phyloP scores from a whole-genome alignment of 2,329 filamentous ascomycete genomes.

The Cercospora citrullina region DNA sequence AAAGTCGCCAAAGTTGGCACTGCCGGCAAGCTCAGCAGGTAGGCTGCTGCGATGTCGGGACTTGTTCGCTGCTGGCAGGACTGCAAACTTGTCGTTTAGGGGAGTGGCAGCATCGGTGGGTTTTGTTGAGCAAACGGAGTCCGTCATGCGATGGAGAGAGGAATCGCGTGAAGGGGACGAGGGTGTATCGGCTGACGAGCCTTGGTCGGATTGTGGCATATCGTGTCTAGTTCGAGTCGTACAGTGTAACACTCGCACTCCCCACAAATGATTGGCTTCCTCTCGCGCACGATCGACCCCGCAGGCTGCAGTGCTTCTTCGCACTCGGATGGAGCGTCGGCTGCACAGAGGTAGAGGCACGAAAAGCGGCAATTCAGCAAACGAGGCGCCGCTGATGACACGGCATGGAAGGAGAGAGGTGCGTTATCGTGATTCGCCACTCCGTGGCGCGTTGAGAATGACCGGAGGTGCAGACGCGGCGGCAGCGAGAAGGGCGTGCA shows the following conservation, averaged over 20 bases:
- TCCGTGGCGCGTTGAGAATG: neutral
- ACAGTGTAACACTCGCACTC: constrained; percentile 18
- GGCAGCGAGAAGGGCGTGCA: neutral
- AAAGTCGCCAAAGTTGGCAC: constrained; percentile 22
- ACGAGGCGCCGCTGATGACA: neutral
- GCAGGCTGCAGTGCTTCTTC: neutral
- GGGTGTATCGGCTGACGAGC: constrained; percentile 17
- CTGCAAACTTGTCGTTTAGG: neutral
- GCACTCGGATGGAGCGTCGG: neutral
- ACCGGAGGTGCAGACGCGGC: neutral
- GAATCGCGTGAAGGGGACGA: constrained; percentile 17
- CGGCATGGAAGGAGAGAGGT: neutral
- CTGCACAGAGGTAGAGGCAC: neutral
- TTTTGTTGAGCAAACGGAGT: neutral
- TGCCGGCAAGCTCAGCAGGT: constrained; percentile 17
- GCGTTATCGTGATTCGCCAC: neutral
- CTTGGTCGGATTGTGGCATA: constrained; percentile 23
- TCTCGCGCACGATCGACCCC: neutral
- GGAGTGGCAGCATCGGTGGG: constrained; percentile 4
- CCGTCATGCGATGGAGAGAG: neutral
- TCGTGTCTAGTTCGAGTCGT: constrained; percentile 16
- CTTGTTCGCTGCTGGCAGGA: neutral
- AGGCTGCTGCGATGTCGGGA: constrained; percentile 21
- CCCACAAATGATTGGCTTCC: constrained; percentile 8
- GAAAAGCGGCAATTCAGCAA: neutral